These are phyloP conservation scores for Pisolithus sp. DNA, from an alignment of 768 basidiomycete species.

Conservation along the genomic window DNA sequence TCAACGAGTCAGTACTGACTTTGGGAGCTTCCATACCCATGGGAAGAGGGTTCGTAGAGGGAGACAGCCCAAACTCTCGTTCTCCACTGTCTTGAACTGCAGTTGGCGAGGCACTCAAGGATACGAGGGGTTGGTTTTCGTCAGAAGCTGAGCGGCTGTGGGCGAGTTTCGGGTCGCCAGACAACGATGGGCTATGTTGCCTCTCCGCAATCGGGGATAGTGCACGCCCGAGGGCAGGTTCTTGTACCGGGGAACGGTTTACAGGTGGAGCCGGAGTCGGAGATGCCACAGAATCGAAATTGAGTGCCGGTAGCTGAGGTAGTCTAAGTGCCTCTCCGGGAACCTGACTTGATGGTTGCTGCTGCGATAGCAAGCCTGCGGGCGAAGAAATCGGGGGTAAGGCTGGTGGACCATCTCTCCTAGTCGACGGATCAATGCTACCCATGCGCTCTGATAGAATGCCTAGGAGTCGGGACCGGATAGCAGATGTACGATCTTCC, in stretches of 20 bases:
- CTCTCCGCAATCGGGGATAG: constrained; percentile 67
- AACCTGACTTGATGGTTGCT: constrained; percentile 17
- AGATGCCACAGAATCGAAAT: constrained; percentile 32
- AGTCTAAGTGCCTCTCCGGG: constrained; percentile 9
- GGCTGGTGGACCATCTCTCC: constrained; percentile 7
- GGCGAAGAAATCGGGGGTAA: constrained; percentile 14
- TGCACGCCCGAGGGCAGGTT: constrained; percentile 19
- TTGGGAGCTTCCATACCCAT: constrained; percentile 19
- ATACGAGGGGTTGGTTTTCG: constrained; percentile 19
- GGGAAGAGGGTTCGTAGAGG: constrained; percentile 24
- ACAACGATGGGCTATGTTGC: constrained; percentile 15
- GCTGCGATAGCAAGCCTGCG: constrained; percentile 14
- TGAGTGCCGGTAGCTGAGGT: constrained; percentile 58
- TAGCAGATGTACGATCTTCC: constrained; percentile 67
- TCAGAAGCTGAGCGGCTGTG: constrained; percentile 19
- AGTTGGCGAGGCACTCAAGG: constrained; percentile 10
- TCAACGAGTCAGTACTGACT: constrained; percentile 32
- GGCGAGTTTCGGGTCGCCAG: constrained; percentile 8
- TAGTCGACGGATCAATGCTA: constrained; percentile 21
- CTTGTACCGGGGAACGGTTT: constrained; percentile 15
- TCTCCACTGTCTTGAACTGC: constrained; percentile 17
- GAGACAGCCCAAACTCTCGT: constrained; percentile 8
- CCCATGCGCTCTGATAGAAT: constrained; percentile 64
- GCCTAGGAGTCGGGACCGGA: constrained; percentile 55
- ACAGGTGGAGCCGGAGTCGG: constrained; percentile 9